Evolutionary conservation across 1,284 basidiomycete species (phyloP).

Genomic region (Exsudoporus floridanus): DNA sequence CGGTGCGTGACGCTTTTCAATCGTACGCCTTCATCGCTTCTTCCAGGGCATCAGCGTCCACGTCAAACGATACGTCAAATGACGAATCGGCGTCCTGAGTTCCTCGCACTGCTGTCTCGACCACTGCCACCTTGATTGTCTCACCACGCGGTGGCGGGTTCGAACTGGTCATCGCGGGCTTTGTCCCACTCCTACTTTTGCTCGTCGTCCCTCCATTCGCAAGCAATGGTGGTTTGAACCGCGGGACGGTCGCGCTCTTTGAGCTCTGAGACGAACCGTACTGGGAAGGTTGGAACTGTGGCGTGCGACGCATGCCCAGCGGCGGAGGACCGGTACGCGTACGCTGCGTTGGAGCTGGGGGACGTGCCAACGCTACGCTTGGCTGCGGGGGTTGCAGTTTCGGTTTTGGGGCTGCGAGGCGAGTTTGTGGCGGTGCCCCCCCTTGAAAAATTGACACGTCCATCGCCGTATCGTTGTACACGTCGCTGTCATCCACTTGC

Average conservation of each 20-base stretch:
- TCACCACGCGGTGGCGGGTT: not conserved
- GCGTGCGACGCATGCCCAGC: constrained; percentile 30
- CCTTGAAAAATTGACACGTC: constrained; percentile 11
- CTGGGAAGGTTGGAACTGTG: constrained; percentile 24
- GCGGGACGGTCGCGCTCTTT: constrained; percentile 20
- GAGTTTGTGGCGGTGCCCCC: not conserved
- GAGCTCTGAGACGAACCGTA: constrained; percentile 21
- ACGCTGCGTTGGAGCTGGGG: constrained; percentile 14
- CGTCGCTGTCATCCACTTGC: constrained; percentile 12
- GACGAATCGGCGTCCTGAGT: constrained; percentile 29
- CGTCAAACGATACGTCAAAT: constrained; percentile 34
- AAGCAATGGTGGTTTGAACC: constrained; percentile 33
- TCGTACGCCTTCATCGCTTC: constrained; percentile 36
- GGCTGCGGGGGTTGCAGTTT: constrained; percentile 3
- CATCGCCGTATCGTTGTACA: constrained; percentile 13
- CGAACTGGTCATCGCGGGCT: not conserved
- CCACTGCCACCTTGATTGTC: not conserved
- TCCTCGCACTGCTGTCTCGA: not conserved
- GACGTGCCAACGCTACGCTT: not conserved
- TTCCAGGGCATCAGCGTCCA: constrained; percentile 30
- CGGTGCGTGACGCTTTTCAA: constrained; percentile 1
- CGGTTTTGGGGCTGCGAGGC: not conserved
- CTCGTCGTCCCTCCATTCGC: not conserved
- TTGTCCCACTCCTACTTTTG: constrained; percentile 8
- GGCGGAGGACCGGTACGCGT: constrained; percentile 24